Base-by-base conservation (phyloP, 768 basidiomycete genomes). In the Lactarius quietus region DNA sequence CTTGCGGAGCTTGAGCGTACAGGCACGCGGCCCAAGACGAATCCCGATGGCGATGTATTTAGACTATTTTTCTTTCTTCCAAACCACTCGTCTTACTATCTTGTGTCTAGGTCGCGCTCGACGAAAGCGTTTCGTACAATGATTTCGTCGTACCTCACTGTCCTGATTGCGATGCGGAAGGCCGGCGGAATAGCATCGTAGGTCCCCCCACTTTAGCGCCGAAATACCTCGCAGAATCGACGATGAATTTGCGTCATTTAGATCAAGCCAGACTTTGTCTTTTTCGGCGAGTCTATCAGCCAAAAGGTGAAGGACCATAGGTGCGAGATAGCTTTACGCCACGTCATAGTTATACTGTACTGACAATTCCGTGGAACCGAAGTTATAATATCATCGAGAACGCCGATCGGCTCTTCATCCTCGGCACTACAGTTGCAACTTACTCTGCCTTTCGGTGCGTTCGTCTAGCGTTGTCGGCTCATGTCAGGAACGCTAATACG, bases 381-480 rank as follows among this genome's bases (percentile, higher is more conserved):
- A 91, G 91, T 31, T 87, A 83, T 70, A 72, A 70, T 20, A 79
- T 86, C 38, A 72, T 95, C 43, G 84, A 88, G 65, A 72, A 74
- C 9, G 78, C 85, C 26, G 88, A 92, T 59, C 80, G 85, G 53
- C 75, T 98, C 0, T 83, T 98, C 53, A 78, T 96, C 45, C 77
- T 96, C 41, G 96, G 95, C 38, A 95, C 94, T 0, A 94, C 93
- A 1, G 83, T 97, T 31, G 94, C 96, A 0, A 98, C 95, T 0
- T 97, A 90, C 76, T 95, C 92, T 7, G 93, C 94, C 3, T 97
- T 89, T 76, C 82, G 92, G 92, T 91, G 69, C 29, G 78, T 62
- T 45, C 35, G 28, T 17, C 39, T 3, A 33, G 57, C 29, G 26
- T 59, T n/a, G 35, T 17, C 20, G n/a, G 36, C 23, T 29, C 33